These are phyloP conservation scores for Lignosus rhinocerotis DNA, from an alignment of 1,284 basidiomycete genomes.

Conservation along the genomic window DNA sequence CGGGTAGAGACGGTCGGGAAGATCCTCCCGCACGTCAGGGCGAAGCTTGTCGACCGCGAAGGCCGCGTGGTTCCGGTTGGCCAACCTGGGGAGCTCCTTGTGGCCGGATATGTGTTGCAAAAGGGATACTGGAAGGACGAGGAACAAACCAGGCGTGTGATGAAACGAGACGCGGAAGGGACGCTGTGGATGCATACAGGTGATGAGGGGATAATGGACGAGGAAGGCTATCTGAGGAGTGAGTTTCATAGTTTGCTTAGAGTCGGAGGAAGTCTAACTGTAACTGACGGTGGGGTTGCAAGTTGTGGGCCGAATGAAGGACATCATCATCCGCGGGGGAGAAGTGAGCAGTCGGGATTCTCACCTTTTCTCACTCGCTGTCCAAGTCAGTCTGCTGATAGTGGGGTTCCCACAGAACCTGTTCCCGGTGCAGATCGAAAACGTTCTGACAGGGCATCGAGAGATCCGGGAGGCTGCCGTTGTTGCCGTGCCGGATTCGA, in stretches of 20 bases:
- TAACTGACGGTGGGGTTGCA: constrained; percentile 29
- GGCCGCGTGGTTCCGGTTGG: constrained; percentile 67
- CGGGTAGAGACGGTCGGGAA: constrained; percentile 82
- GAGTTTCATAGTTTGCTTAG: constrained; percentile 22
- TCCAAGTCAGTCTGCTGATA: background rate
- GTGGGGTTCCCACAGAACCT: constrained; percentile 55
- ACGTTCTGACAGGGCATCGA: constrained; percentile 63
- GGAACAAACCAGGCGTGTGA: constrained; percentile 65
- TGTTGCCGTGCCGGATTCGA: constrained; percentile 70
- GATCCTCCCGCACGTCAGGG: constrained; percentile 74
- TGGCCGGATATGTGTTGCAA: constrained; percentile 77
- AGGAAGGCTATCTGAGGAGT: constrained; percentile 80
- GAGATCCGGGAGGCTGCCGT: constrained; percentile 74
- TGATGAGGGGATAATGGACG: constrained; percentile 81
- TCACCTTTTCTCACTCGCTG: background rate
- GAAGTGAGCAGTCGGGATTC: constrained; percentile 52
- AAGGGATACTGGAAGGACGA: constrained; percentile 83
- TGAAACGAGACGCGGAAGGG: constrained; percentile 57
- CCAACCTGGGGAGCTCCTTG: constrained; percentile 72
- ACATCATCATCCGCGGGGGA: constrained; percentile 87
- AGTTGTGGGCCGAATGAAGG: constrained; percentile 84
- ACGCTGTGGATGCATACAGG: constrained; percentile 84
- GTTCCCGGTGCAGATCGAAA: constrained; percentile 86
- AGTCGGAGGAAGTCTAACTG: background rate
- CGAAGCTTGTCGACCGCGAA: constrained; percentile 65